Conservation (phyloP, 2,329 filamentous ascomycete species). For the Colletotrichum gloeosporioides region DNA sequence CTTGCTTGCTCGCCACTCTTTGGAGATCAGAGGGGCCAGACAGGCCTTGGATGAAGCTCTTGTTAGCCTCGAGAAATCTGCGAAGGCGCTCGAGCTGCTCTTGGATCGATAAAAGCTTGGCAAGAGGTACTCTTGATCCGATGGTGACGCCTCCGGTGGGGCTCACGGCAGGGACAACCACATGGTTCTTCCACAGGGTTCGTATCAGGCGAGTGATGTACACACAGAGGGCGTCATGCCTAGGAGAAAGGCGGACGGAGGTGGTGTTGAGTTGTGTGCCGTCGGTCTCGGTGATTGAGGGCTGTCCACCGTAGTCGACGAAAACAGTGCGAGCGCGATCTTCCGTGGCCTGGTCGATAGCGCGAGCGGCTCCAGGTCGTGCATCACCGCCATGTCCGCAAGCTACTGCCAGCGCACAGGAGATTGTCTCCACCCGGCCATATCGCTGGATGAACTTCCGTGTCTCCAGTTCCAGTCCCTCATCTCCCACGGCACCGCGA, state of each 20-base stretch:
- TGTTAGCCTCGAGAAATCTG: conserved; percentile 86
- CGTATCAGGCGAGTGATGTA: conserved; percentile 90
- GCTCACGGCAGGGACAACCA: conserved; percentile 62
- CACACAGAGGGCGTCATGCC: conserved; percentile 85
- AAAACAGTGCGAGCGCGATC: conserved; percentile 87
- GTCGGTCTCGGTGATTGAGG: conserved; percentile 78
- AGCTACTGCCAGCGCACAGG: conserved; percentile 90
- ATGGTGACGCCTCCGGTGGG: conserved; percentile 68
- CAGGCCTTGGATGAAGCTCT: conserved; percentile 88
- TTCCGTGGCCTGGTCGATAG: conserved; percentile 83
- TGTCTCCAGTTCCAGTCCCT: conserved; percentile 82
- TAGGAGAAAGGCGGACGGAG: conserved; percentile 83
- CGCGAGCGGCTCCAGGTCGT: conserved; percentile 73
- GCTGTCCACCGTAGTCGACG: conserved; percentile 90
- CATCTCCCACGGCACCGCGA: conserved; percentile 73
- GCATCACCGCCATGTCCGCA: conserved; percentile 89
- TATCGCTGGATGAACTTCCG: conserved; percentile 86
- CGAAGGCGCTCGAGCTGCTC: conserved; percentile 79
- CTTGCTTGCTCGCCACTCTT: conserved; percentile 79
- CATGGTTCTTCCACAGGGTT: conserved; percentile 82
- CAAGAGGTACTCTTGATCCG: conserved; percentile 66
- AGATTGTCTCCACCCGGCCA: conserved; percentile 86
- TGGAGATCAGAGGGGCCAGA: conserved; percentile 89
- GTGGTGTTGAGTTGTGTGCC: conserved; percentile 78
- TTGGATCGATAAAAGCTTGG: conserved; percentile 79